Evolutionary conservation across 2,329 filamentous ascomycete species (phyloP), one percentile per base, ranked within the genome.

Genomic region (Xylariaceae sp.): DNA sequence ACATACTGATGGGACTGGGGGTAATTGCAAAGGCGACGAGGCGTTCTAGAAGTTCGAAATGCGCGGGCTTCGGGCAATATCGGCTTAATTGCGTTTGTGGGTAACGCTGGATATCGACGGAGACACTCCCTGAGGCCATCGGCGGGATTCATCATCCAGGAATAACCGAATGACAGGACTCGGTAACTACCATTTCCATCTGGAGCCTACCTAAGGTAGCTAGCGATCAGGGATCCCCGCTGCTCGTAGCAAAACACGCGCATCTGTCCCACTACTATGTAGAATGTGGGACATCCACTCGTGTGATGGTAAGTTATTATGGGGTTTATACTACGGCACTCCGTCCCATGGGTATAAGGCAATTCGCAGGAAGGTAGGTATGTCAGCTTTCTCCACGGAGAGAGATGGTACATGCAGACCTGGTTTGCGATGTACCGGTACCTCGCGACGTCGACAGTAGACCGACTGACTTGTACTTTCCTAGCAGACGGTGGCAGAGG

Each of bases 371-470:
- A 31, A 45, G 11, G 30, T 7, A 27, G 39, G 34, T 37, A 31
- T 51, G 42, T 30, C 40, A 44, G 47, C 32, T 27, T 41, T 45
- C 54, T 50, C 47, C 50, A 49, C 47, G 42, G 26, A 7, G 4
- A 26, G 29, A 27, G 32, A 35, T 19, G 19, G 19, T 19, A 47
- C 30, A 46, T 50, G 48, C 50, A 47, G 56, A 45, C 51, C 32
- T 30, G 45, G 41, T 54, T 52, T 19, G n/a, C 3, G 37, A 44
- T 47, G 56, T 63, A 61, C 53, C 52, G 52, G 54, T 61, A 60
- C 60, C 26, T 51, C 29, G 19, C 34, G n/a, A 48, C 12, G 35
- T 47, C 42, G 37, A 30, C 37, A 50, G 19, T 32, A 39, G 39
- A 47, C 39, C 48, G 39, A 37, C 27, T 45, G 42, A 39, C 37